These are phyloP conservation scores for Huntiella moniliformis DNA, from an alignment of 2,329 filamentous ascomycete genomes.

Conservation along the genomic window DNA sequence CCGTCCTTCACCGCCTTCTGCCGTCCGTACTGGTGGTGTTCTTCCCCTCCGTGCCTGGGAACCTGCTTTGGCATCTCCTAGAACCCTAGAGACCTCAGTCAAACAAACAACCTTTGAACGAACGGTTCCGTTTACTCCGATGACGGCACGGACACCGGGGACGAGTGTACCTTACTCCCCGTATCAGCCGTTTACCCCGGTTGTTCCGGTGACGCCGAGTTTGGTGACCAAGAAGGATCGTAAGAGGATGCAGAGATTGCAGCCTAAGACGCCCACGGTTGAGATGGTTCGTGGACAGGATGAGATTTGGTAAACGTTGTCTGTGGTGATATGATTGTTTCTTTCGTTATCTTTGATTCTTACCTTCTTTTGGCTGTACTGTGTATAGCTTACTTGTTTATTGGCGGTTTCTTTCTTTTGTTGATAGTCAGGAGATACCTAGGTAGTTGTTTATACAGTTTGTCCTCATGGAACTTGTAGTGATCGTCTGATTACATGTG, in stretches of 20 bases:
- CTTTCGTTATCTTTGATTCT: not conserved
- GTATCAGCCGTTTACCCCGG: constrained; percentile 61
- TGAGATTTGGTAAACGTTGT: constrained; percentile 41
- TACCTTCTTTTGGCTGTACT: not conserved
- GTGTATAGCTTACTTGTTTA: not conserved
- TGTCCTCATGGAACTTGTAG: not conserved
- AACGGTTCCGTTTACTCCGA: constrained; percentile 33
- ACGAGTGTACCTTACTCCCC: constrained; percentile 52
- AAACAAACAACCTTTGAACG: constrained; percentile 49
- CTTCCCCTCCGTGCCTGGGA: constrained; percentile 45
- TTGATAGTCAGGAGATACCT: not conserved
- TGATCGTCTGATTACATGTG: not conserved
- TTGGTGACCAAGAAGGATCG: constrained; percentile 52
- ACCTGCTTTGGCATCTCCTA: constrained; percentile 32
- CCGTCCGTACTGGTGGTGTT: constrained; percentile 35
- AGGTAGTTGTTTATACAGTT: not conserved
- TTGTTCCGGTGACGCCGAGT: constrained; percentile 59
- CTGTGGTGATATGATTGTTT: not conserved
- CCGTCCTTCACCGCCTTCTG: constrained; percentile 30
- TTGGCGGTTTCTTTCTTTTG: constrained; percentile 2
- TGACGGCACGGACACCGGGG: constrained; percentile 41
- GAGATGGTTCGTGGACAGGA: constrained; percentile 43
- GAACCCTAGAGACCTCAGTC: constrained; percentile 27
- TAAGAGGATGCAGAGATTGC: constrained; percentile 46
- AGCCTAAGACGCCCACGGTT: constrained; percentile 43